Evolutionary conservation across 2,329 filamentous ascomycete genomes (phyloP).

Genomic region (Coniella vitis): DNA sequence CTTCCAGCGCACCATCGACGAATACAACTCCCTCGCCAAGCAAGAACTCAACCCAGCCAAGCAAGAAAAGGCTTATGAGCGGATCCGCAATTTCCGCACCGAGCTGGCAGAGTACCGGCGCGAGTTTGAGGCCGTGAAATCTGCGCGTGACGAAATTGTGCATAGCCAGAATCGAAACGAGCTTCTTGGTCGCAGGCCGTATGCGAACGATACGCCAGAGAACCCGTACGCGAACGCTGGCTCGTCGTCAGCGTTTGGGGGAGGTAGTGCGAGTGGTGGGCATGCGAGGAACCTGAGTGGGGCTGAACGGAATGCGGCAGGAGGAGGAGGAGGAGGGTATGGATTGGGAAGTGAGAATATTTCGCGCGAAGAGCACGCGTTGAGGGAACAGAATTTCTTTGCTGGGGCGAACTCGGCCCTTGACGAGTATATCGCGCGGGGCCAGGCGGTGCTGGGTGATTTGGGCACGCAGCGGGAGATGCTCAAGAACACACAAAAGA

Average conservation of each 20-base stretch:
- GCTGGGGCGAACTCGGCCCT: slow-evolving; percentile 73
- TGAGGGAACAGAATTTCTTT: slow-evolving; percentile 88
- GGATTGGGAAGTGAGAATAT: slow-evolving; percentile 53
- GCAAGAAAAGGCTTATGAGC: slow-evolving; percentile 81
- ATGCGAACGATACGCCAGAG: slow-evolving; percentile 73
- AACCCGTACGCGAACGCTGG: slow-evolving; percentile 72
- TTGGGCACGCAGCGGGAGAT: slow-evolving; percentile 86
- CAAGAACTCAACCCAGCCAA: slow-evolving; percentile 88
- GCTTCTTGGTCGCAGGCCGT: slow-evolving; percentile 77
- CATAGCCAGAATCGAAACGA: slow-evolving; percentile 65
- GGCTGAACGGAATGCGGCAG: slow-evolving; percentile 18
- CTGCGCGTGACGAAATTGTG: slow-evolving; percentile 66
- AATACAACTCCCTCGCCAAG: slow-evolving; percentile 78
- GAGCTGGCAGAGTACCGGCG: slow-evolving; percentile 76
- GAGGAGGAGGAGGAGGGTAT: slow-evolving; percentile 27
- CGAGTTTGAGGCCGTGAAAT: slow-evolving; percentile 71
- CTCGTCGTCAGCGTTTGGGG: slow-evolving; percentile 19
- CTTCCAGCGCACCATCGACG: slow-evolving; percentile 84
- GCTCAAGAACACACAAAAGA: slow-evolving; percentile 87
- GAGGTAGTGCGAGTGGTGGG: slow-evolving; percentile 11
- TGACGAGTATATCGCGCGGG: slow-evolving; percentile 89
- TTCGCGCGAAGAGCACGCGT: slow-evolving; percentile 70
- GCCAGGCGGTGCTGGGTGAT: slow-evolving; percentile 83
- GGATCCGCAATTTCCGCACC: slow-evolving; percentile 75
- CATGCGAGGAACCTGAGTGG: slow-evolving; percentile 37